These are phyloP conservation scores for Aspergillus haitiensis DNA, from an alignment of 495 filamentous ascomycete genomes.

Conservation along the genomic window DNA sequence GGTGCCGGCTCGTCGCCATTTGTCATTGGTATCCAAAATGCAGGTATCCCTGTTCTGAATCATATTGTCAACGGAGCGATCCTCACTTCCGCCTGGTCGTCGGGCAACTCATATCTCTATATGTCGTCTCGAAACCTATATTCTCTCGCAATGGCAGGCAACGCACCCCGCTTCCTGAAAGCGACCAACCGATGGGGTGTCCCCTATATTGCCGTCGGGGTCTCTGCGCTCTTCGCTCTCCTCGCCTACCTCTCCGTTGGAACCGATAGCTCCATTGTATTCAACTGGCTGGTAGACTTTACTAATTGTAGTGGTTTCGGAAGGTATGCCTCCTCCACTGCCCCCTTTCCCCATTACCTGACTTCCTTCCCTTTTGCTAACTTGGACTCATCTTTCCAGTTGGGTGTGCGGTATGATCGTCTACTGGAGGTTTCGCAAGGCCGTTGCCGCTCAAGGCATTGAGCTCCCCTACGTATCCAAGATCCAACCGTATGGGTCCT, in stretches of 20 bases:
- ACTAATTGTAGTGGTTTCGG: conserved; percentile 52
- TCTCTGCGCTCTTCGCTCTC: conserved; percentile 17
- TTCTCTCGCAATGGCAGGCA: conserved; percentile 41
- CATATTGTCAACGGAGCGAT: conserved; percentile 72
- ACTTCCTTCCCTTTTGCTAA: no score
- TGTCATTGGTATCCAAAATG: conserved; percentile 55
- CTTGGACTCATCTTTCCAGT: neutral
- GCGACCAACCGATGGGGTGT: conserved; percentile 39
- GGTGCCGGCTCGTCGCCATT: conserved; percentile 50
- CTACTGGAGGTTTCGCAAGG: conserved; percentile 3
- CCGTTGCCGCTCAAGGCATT: neutral
- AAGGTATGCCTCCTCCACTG: conserved; percentile 47
- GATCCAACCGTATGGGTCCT: neutral
- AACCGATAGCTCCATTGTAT: conserved; percentile 17
- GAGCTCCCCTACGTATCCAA: neutral
- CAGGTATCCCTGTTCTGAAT: conserved; percentile 60
- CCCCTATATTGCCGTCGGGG: conserved; percentile 36
- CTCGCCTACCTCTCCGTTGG: conserved; percentile 30
- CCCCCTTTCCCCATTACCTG: neutral
- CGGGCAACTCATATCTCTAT: conserved; percentile 73
- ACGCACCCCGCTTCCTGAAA: conserved; percentile 38
- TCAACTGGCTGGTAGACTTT: conserved; percentile 54
- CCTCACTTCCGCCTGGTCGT: conserved; percentile 61
- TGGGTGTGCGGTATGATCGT: conserved; percentile 2
- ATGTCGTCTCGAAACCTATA: conserved; percentile 62